Conservation (phyloP, 139 green algal species). For the Chlorella sp. region DNA sequence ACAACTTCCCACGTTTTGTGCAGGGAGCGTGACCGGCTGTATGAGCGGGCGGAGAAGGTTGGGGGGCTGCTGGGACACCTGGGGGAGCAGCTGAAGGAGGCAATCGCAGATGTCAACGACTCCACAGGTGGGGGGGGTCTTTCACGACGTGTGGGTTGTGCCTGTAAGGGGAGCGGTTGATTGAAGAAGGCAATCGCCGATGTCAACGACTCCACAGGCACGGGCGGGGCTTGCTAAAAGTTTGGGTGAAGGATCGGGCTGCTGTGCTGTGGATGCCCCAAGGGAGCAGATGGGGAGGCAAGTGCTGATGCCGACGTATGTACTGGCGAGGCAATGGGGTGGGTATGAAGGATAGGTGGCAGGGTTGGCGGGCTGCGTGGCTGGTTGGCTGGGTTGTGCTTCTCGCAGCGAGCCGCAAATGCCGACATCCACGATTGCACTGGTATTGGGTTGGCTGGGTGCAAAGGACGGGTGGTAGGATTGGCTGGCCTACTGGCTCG, state of each 20-base stretch:
- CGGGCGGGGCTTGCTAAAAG: background rate
- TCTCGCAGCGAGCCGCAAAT: too few species aligned
- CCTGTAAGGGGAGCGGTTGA: conserved; percentile 72
- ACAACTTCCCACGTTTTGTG: background rate
- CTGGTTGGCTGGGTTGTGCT: too few species aligned
- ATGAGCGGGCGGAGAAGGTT: conserved; percentile 60
- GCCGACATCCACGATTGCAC: background rate
- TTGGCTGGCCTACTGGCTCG: too few species aligned
- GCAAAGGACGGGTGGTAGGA: too few species aligned
- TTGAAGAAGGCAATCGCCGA: conserved; percentile 53
- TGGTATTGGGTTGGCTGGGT: too few species aligned
- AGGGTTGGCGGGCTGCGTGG: too few species aligned
- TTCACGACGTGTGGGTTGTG: too few species aligned
- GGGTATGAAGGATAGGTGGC: too few species aligned
- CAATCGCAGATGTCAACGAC: conserved; percentile 48
- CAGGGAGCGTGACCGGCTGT: conserved; percentile 72
- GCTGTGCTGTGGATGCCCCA: background rate
- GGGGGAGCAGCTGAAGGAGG: conserved; percentile 64
- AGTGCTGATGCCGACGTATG: conserved; percentile 48
- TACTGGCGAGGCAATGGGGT: too few species aligned
- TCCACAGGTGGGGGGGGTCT: conserved; percentile 27
- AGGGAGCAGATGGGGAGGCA: conserved; percentile 35
- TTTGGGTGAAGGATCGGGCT: background rate
- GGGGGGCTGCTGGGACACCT: conserved; percentile 53
- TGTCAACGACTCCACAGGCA: conserved; percentile 42